Evolutionary conservation across 345 rosid species (phyloP).

Genomic region (Erysimum cheiranthoides): DNA sequence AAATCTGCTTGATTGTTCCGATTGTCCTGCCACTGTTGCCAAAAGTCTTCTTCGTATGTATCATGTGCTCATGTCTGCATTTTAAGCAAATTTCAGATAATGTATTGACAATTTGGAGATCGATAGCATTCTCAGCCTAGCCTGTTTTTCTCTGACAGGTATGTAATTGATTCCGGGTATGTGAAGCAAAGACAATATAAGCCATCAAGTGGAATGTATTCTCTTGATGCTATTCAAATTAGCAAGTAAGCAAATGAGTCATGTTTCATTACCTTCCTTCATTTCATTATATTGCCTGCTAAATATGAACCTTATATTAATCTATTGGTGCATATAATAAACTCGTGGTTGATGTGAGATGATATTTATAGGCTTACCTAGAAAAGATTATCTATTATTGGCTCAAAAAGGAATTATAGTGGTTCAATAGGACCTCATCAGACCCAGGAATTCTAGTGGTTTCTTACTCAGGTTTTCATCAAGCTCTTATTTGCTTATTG

Average conservation of each 20-base stretch:
- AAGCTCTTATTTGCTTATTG: slow-evolving; percentile 24
- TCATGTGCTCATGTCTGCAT: slow-evolving; percentile 18
- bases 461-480: slow-evolving; percentile 12
- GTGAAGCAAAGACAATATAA: slow-evolving; percentile 97
- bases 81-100: slow-evolving; percentile 13
- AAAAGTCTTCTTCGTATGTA: not conserved
- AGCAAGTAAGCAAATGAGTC: slow-evolving; percentile 78
- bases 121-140: slow-evolving; percentile 29
- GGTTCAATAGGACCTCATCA: slow-evolving; percentile 26
- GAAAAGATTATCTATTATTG: not conserved
- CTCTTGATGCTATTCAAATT: slow-evolving; percentile 91
- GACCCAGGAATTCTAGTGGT: slow-evolving; percentile 5
- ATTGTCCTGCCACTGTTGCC: slow-evolving; percentile 11
- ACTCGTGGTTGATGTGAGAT: not conserved
- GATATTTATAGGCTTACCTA: slow-evolving; percentile 30
- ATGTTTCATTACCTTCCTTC: slow-evolving; percentile 28
- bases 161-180: slow-evolving; percentile 91
- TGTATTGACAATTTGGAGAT: slow-evolving; percentile 21
- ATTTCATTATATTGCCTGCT: not conserved
- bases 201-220: slow-evolving; percentile 95
- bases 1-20: slow-evolving; percentile 24
- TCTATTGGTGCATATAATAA: slow-evolving; percentile 5
- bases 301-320: not conserved
- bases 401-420: slow-evolving; percentile 8
- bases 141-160: slow-evolving; percentile 59